A percentile compares a stretch with the other conserved stretches of the same genome.
These are phyloP conservation scores for Colletotrichum sp. DNA, from an alignment of 2,329 filamentous ascomycete genomes.

Conservation along the genomic window DNA sequence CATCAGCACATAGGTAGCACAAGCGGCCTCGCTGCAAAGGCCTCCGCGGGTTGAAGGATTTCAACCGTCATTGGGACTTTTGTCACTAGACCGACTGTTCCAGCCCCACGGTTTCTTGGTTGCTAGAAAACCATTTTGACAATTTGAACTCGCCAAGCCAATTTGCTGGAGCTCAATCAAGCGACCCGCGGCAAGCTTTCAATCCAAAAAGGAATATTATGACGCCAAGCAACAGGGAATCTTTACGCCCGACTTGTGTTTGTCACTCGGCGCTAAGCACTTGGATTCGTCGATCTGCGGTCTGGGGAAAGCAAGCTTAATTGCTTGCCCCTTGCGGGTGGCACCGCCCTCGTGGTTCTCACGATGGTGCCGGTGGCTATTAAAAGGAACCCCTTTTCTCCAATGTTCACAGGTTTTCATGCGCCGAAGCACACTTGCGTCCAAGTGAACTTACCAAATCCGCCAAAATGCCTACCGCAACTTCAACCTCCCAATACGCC, in stretches of 20 bases:
- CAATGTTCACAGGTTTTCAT: too few relatives aligned
- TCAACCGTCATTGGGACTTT: neutral
- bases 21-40: neutral
- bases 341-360: neutral
- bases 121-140: neutral
- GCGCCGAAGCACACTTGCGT: neutral
- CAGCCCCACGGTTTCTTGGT: neutral
- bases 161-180: fast-evolving
- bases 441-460: neutral
- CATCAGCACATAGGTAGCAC: neutral
- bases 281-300: neutral
- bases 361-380: neutral
- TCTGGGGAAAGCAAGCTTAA: neutral
- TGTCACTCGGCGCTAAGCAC: neutral
- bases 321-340: neutral
- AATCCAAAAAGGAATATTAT: neutral
- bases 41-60: neutral
- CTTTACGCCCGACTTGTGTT: neutral
- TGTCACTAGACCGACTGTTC: neutral
- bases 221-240: neutral
- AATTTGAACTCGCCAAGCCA: neutral
- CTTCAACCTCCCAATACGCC: conserved; percentile 15
- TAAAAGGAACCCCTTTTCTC: neutral
- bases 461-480: conserved; percentile 27
- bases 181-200: fast-evolving